Base-by-base conservation (phyloP, 2,329 filamentous ascomycete species). In the Talaromyces sp. region DNA sequence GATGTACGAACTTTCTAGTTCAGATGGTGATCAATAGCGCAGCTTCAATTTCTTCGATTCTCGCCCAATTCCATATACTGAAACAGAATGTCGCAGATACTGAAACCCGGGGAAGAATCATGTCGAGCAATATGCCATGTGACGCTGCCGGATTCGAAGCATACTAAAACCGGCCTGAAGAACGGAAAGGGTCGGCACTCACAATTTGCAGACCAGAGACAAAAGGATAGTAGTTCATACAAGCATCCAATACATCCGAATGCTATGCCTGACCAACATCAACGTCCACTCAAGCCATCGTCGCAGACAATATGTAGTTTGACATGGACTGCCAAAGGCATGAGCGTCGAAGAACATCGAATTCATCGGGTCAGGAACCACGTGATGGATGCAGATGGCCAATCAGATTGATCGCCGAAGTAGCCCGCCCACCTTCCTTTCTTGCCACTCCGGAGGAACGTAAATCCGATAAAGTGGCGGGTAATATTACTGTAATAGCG, bases 301-400 rank as follows among this genome's bases (percentile, higher is more conserved):
- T 36, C 43, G 13, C 22, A 13, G 45, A 51, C 2, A 17, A 17
- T 29, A 51, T 51, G 25, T 29, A 8, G 0, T n/a, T n/a, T 47
- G 7, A 19, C 22, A 27, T 25, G 22, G 13, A 31, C 17, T 1
- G n/a, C n/a, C n/a, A 10, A n/a, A 60, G 40, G 58, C 58, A n/a
- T 22, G 17, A 45, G 34, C 27, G 22, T 22, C n/a, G 53, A 36
- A 36, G 31, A 51, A 19, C 51, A 43, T 63, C 40, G 27, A 63
- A 63, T 56, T 63, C 19, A 36, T 31, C 27, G 61, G 27, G 40
- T 49, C 51, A 40, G 51, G 51, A 58, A 17, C 51, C 61, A 63
- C 61, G 61, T 63, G 61, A 63, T 58, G 22, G 17, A 1, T 8
- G 27, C 4, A 3, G 27, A 25, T 1, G 6, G 19, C 61, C 51